Evolutionary conservation across 371 early-diverging fungal genomes (phyloP).

Genomic region (Mucor irregularis): DNA sequence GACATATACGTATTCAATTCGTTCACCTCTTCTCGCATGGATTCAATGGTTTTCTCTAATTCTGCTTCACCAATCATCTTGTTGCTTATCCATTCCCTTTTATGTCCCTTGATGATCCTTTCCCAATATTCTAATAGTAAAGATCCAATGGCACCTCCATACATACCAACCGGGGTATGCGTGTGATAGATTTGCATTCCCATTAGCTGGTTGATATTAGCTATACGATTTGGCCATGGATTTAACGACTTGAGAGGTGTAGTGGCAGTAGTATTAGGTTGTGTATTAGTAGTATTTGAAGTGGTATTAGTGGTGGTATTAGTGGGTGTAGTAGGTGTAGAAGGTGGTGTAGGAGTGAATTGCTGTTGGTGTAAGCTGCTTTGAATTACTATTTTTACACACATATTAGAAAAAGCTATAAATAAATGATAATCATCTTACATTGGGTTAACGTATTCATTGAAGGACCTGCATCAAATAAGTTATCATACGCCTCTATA

Average conservation of each 20-base stretch:
- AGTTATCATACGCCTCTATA: slow-evolving; percentile 41
- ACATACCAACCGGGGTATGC: slow-evolving; percentile 43
- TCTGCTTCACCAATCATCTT: slow-evolving; percentile 40
- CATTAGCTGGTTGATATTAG: slow-evolving; percentile 31
- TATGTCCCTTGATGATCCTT: slow-evolving; percentile 26
- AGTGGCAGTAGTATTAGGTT: background rate
- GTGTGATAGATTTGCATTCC: slow-evolving; percentile 47
- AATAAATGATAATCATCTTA: slow-evolving; percentile 2
- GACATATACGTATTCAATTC: slow-evolving; percentile 46
- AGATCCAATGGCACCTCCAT: slow-evolving; percentile 38
- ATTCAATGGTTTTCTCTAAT: slow-evolving; percentile 27
- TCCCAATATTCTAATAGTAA: slow-evolving; percentile 46
- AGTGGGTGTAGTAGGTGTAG: background rate
- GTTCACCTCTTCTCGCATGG: slow-evolving; percentile 36
- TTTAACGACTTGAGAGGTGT: slow-evolving; percentile 18
- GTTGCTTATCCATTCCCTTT: slow-evolving; percentile 35
- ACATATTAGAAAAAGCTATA: too few relatives aligned
- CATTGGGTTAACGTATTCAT: slow-evolving; percentile 38
- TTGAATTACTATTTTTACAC: slow-evolving; percentile 5
- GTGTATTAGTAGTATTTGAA: background rate
- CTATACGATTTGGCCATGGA: slow-evolving; percentile 47
- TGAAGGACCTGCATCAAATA: slow-evolving; percentile 46
- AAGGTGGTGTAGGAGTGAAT: slow-evolving; percentile 7
- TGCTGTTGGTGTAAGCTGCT: slow-evolving; percentile 12
- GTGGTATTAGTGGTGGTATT: background rate